A percentile compares a stretch with the other conserved stretches of the same genome.
These are phyloP conservation scores for Exophiala alcalophila DNA, from an alignment of 2,329 filamentous ascomycete species.

Conservation along the genomic window DNA sequence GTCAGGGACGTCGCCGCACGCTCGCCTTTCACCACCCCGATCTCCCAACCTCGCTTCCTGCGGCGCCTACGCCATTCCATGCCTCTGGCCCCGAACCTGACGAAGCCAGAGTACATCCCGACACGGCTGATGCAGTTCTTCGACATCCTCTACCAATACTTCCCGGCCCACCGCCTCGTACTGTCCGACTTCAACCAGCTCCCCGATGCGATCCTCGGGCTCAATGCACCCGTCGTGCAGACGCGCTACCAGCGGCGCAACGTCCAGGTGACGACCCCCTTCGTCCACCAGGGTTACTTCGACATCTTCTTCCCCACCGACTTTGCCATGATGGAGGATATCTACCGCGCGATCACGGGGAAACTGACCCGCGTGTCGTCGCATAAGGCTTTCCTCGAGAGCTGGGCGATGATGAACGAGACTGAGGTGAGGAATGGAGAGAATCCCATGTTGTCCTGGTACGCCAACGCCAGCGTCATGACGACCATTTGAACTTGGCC, in stretches of 20 bases:
- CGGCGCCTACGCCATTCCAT: conserved; percentile 62
- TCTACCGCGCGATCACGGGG: conserved; percentile 90
- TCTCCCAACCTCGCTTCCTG: conserved; percentile 52
- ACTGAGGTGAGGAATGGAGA: conserved; percentile 87
- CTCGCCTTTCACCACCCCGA: conserved; percentile 42
- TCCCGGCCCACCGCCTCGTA: conserved; percentile 83
- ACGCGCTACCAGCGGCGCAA: conserved; percentile 84
- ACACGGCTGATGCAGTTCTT: conserved; percentile 97
- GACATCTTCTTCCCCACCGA: conserved; percentile 98
- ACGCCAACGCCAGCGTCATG: conserved; percentile 91
- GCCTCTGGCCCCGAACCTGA: conserved; percentile 73
- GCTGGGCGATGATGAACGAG: conserved; percentile 87
- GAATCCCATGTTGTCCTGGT: conserved; percentile 89
- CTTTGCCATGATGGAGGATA: conserved; percentile 82
- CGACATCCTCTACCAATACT: conserved; percentile 80
- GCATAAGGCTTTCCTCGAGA: conserved; percentile 85
- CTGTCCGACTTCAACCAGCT: conserved; percentile 87
- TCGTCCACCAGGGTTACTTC: conserved; percentile 97
- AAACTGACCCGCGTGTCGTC: conserved; percentile 80
- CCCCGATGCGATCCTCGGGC: conserved; percentile 74
- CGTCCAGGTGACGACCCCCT: conserved; percentile 83
- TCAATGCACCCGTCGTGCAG: conserved; percentile 95
- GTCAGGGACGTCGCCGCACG: conserved; percentile 72
- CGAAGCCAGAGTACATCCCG: conserved; percentile 85
- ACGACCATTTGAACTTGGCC: conserved; percentile 74